Base-by-base conservation (phyloP, 441 rosid genomes). In the Populus hybrid region DNA sequence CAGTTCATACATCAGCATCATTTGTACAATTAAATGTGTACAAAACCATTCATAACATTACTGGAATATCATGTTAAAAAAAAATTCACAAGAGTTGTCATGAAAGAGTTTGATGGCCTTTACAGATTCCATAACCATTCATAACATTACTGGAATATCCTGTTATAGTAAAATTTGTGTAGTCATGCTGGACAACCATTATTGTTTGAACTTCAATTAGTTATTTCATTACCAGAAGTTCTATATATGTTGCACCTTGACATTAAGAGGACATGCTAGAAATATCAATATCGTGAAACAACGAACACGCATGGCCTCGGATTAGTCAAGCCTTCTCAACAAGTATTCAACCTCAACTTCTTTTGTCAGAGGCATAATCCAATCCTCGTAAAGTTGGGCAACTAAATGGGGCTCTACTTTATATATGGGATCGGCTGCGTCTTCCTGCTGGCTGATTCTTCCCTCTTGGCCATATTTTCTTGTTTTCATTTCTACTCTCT, bases 281-380 rank as follows among this genome's bases (percentile, higher is more conserved):
- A 14, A 46, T 14, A 46, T 46, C 20, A 46, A 46, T 4, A 46
- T 46, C 53, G 20, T 46, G 2, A 46, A 46, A 46, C 57, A 46
- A 14, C 57, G 5, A 46, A 4, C 57, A 14, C 57, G 16, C 18
- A 14, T 34, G 20, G 32, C n/a, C 11, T 16, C 10, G 8, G 11
- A 75, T 30, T 80, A 88, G 28, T 92, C 95, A 59, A 93, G 81
- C 84, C 98, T 89, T 81, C 94, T 88, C 76, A 92, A 80, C 72
- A 92, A 82, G 78, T 93, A 93, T 42, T 82, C 87, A 3, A 93
- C 92, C 69, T 93, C 91, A 79, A 93, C 98, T 73, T 90, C 94
- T 79, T 92, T 93, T 16, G 98, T 93, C 78, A 92, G 80, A 0
- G 97, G 98, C 95, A 93, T 92, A 84, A 93, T 90, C 97, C 93